Evolutionary conservation across 2,329 filamentous ascomycete species (phyloP), one percentile per base, ranked within the genome.

Genomic region (Escovopsis sp.): DNA sequence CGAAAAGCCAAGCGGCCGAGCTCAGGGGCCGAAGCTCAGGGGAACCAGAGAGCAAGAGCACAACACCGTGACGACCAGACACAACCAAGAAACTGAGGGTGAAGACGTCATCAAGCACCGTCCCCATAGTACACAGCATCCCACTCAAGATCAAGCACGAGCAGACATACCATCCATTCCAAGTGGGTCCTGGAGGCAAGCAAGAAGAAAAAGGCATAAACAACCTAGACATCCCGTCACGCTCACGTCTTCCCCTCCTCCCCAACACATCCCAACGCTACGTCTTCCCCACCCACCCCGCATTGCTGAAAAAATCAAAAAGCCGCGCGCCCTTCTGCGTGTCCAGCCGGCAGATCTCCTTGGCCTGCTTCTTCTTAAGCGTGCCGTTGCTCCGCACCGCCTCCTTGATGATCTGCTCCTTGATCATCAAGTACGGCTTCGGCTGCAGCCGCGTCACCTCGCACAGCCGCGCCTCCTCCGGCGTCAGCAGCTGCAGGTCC

Each of bases 401-500:
- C 53, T 96, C 88, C 48, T 84, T 83, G 35, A 96, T 59, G n/a
- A 96, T 66, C 41, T 82, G 77, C 54, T 94, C 86, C 58, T 98
- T 98, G 57, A 96, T 85, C 51, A 85, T 85, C 5, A 94, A 60
- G 55, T 94, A 98, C 2, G 90, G 84, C 61, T 98, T 98, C 1
- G 90, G 90, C 56, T 90, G 81, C 35, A 98, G 62, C 29, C 86
- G 74, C 12, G 93, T 70, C 28, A 80, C 70, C 46, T 83, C 82
- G 61, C 90, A 98, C 1, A 98, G 63, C 49, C 93, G 84, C 4
- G 74, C 65, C 56, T 98, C 90, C 44, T 92, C 85, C 1, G 76
- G 69, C 1, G 81, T 84, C 30, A 98, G 64, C 0, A 98, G 71
- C 48, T 96, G 90, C 19, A 88, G 59, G 53, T 96, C 90, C 0